Conservation (phyloP, 352 stramenopile species). For the Phytophthora fragariae region DNA sequence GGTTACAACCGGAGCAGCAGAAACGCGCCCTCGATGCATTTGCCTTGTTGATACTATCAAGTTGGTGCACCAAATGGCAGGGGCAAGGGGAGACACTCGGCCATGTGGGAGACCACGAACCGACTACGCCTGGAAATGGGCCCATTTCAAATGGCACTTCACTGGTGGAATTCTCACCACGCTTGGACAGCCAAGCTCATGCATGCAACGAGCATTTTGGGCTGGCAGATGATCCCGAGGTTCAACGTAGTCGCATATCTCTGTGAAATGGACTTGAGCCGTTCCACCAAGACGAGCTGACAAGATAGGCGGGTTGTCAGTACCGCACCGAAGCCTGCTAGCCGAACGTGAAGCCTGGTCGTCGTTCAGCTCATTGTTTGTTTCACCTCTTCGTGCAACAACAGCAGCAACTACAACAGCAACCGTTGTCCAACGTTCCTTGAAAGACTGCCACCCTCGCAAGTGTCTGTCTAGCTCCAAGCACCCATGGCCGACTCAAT, state of each 20-base stretch:
- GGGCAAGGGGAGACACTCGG: neutral
- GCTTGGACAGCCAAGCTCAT: neutral
- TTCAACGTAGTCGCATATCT: slow-evolving; percentile 8
- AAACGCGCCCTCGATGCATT: neutral
- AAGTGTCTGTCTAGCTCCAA: too few species aligned
- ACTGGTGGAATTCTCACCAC: neutral
- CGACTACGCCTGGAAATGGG: slow-evolving; percentile 15
- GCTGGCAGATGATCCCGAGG: slow-evolving; percentile 6
- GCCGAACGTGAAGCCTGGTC: neutral
- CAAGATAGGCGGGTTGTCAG: slow-evolving; percentile 1
- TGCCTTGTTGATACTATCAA: neutral
- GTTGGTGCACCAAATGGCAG: slow-evolving; percentile 2
- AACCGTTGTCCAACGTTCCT: neutral
- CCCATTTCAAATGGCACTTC: too few species aligned
- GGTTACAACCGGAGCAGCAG: neutral
- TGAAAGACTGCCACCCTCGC: too few species aligned
- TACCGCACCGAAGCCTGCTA: too few species aligned
- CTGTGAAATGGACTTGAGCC: neutral
- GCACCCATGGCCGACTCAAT: too few species aligned
- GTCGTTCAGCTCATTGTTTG: neutral
- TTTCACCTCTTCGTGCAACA: neutral
- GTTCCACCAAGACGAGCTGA: neutral
- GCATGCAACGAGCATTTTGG: slow-evolving; percentile 4
- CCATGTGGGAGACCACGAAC: slow-evolving; percentile 2
- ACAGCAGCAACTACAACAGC: neutral